These are phyloP conservation scores for Tulasnella sp. DNA, from an alignment of 768 basidiomycete species.

Conservation along the genomic window DNA sequence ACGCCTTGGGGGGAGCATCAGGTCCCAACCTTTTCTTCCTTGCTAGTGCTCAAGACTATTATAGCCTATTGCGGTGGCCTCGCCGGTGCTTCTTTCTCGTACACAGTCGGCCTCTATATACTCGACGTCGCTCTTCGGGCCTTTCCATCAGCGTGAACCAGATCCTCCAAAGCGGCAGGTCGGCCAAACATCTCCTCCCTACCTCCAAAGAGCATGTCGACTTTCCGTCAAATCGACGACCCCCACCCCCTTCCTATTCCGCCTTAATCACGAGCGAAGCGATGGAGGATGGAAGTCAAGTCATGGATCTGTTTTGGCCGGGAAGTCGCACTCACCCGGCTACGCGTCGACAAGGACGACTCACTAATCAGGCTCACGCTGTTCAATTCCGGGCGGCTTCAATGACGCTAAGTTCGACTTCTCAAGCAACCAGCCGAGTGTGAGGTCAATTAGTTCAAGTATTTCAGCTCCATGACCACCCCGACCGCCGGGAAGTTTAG, in stretches of 20 bases:
- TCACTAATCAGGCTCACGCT: constrained; percentile 36
- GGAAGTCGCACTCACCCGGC: constrained; percentile 47
- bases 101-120: constrained; percentile 58
- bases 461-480: constrained; percentile 12
- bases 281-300: constrained; percentile 58
- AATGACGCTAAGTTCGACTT: constrained; percentile 17
- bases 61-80: constrained; percentile 53
- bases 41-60: constrained; percentile 42
- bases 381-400: constrained; percentile 16
- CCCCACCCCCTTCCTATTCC: constrained; percentile 71
- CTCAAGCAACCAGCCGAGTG: not conserved
- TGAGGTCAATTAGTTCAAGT: constrained; percentile 16
- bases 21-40: too few species aligned
- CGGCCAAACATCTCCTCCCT: constrained; percentile 48
- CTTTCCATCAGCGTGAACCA: constrained; percentile 45
- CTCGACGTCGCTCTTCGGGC: constrained; percentile 58
- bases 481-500: constrained; percentile 21
- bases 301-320: constrained; percentile 61
- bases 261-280: constrained; percentile 65
- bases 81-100: constrained; percentile 54
- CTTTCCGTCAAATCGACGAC: too few species aligned
- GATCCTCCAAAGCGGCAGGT: constrained; percentile 39
- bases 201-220: constrained; percentile 52
- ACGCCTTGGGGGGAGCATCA: too few species aligned
- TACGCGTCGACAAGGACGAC: constrained; percentile 73